Evolutionary conservation across 805 yeast genomes (phyloP).

Genomic region (Schizosaccharomyces lindneri): DNA sequence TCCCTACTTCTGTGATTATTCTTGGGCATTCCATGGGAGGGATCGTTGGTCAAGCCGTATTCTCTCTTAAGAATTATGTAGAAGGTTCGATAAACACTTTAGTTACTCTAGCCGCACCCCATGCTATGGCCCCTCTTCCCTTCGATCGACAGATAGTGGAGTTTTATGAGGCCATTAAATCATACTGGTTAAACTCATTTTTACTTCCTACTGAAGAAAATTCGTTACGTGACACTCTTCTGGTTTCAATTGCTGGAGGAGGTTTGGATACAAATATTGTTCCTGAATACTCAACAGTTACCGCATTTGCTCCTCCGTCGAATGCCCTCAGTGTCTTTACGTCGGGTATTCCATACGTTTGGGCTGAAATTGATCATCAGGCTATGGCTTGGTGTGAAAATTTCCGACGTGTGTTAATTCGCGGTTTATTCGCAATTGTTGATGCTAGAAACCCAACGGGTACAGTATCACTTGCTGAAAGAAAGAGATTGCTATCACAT

Average conservation of each 20-base stretch:
- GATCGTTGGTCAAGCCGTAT: constrained; percentile 64
- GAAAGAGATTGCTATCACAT: constrained; percentile 31
- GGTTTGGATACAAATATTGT: constrained; percentile 52
- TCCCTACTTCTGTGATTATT: constrained; percentile 47
- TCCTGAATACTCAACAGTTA: constrained; percentile 64
- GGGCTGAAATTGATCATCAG: constrained; percentile 85
- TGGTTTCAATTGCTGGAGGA: constrained; percentile 82
- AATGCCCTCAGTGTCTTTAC: constrained; percentile 69
- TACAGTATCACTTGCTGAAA: constrained; percentile 25
- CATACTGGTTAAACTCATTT: constrained; percentile 54
- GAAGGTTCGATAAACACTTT: constrained; percentile 58
- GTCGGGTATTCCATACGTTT: constrained; percentile 67
- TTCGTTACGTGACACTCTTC: constrained; percentile 32
- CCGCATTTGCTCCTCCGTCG: constrained; percentile 41
- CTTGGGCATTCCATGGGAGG: constrained; percentile 97
- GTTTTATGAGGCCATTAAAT: constrained; percentile 48
- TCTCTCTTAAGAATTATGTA: constrained; percentile 51
- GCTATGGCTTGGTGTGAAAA: constrained; percentile 96
- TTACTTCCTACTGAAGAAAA: constrained; percentile 16
- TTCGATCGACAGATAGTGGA: constrained; percentile 70
- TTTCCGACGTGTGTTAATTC: constrained; percentile 37
- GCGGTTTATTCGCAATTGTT: constrained; percentile 31
- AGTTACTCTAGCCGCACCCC: constrained; percentile 73
- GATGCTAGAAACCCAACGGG: constrained; percentile 21
- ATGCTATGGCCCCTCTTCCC: constrained; percentile 73